These are phyloP conservation scores for Cymodocea nodosa DNA, from an alignment of 116 monocot genomes.

Conservation along the genomic window DNA sequence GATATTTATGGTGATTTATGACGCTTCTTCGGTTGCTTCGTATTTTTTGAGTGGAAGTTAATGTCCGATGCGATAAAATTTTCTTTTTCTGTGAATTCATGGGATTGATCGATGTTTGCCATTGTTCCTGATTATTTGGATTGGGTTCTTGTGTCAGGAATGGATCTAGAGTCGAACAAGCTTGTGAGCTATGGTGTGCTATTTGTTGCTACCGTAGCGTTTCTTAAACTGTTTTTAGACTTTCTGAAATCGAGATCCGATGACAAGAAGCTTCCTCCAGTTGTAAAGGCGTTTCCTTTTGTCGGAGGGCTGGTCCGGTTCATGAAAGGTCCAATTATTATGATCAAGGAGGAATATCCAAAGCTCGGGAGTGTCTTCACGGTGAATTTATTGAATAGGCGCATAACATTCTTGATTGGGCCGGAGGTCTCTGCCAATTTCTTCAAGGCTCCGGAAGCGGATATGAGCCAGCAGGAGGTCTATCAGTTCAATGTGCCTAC, in stretches of 20 bases:
- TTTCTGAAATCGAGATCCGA: constrained; percentile 15
- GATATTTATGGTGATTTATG: too few species aligned
- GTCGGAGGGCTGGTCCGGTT: constrained; percentile 74
- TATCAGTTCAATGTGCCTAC: constrained; percentile 98
- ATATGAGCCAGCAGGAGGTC: constrained; percentile 97
- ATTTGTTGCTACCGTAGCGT: constrained; percentile 36
- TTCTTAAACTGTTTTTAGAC: constrained; percentile 32
- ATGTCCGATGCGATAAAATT: too few species aligned
- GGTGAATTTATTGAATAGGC: constrained; percentile 41
- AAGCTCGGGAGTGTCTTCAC: constrained; percentile 93
- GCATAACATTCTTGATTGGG: constrained; percentile 79
- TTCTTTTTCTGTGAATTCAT: too few species aligned
- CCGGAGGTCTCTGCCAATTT: constrained; percentile 92
- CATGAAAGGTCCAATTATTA: constrained; percentile 67
- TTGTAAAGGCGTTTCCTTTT: constrained; percentile 47
- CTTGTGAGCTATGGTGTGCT: constrained; percentile 24
- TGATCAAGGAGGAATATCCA: constrained; percentile 75
- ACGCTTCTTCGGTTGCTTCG: too few species aligned
- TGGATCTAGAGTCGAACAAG: constrained; percentile 59
- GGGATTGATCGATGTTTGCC: too few species aligned
- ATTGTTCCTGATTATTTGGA: too few species aligned
- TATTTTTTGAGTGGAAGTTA: too few species aligned
- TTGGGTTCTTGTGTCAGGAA: constrained; percentile 4
- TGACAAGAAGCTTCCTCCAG: constrained; percentile 50
- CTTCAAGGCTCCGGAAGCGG: constrained; percentile 90